Evolutionary conservation across 805 yeast genomes (phyloP).

Genomic region (Candida loeiensis): DNA sequence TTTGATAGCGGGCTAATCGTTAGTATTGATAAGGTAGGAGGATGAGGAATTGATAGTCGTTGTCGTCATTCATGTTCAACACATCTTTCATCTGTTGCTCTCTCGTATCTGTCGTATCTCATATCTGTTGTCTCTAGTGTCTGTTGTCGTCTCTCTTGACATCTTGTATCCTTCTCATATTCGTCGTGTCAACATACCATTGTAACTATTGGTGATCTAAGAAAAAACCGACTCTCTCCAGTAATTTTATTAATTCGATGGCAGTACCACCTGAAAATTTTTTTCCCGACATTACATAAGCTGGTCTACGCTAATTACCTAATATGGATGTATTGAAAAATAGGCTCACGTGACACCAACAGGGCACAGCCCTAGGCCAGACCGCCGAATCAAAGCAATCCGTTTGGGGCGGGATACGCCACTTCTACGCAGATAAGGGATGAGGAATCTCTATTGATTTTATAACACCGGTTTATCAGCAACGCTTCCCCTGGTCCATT

Average conservation of each 20-base stretch:
- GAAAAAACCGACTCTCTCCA: constrained; percentile 6
- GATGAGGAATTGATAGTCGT: too few species aligned
- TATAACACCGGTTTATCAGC: constrained; percentile 1
- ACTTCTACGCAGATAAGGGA: neutral
- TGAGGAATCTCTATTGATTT: constrained; percentile 2
- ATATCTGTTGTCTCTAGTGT: neutral
- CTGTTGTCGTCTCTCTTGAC: too few species aligned
- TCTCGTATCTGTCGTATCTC: too few species aligned
- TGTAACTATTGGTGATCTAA: constrained; percentile 8
- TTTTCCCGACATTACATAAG: constrained; percentile 3
- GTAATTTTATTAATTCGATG: constrained; percentile 4
- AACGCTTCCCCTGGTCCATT: constrained; percentile 1
- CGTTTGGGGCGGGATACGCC: neutral
- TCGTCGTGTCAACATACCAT: constrained; percentile 9
- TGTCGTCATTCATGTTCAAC: too few species aligned
- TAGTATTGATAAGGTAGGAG: constrained; percentile 23
- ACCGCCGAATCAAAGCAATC: constrained; percentile 5
- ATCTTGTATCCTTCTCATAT: neutral
- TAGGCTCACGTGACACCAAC: constrained; percentile 2
- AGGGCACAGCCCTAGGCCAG: constrained; percentile 6
- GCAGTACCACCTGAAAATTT: constrained; percentile 6
- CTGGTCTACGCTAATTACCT: neutral
- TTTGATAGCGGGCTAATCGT: constrained; percentile 76
- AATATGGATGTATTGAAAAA: too few species aligned
- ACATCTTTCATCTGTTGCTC: too few species aligned